Evolutionary conservation across 2,329 filamentous ascomycete species (phyloP), one percentile per base, ranked within the genome.

Genomic region (Talaromyces sp.): DNA sequence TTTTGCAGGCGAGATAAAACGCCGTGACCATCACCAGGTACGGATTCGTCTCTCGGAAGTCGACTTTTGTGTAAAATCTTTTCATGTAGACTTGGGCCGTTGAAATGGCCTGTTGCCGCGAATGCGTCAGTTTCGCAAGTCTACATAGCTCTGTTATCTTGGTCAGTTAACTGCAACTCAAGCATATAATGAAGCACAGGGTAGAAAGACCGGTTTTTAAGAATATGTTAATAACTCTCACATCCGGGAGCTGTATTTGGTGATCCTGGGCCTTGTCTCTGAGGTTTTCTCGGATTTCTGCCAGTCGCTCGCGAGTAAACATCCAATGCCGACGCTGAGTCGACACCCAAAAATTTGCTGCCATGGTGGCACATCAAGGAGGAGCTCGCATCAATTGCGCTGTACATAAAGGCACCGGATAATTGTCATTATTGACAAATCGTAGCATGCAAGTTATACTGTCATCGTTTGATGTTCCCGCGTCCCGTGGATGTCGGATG

Each of bases 341-440:
- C 63, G 95, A 98, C 69, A 92, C 90, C 93, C 93, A 99, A 81
- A 94, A 99, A 79, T 94, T 97, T 75, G 93, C 91, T 39, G 94
- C 92, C 94, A 97, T 97, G 35, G 33, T 59, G 31, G 15, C 39
- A 33, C 52, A 43, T 47, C 52, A 54, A 63, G 37, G 35, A 27
- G 9, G 27, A 37, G 11, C 61, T 56, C 11, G 27, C 52, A 57
- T 27, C 3, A 49, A 37, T 49, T 63, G 61, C 41, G 33, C 35
- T 57, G 57, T 35, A 57, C 49, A 47, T 65, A 27, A 45, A 15
- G 54, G 41, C 33, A 33, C 52, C 33, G 77, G 77, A 82, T 80
- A 78, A 81, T 78, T 31, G 25, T 62, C 61, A 63, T 63, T 15
- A 49, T 63, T 49, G 37, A 37, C 19, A 45, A 19, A 43, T 43